Evolutionary conservation across 2,329 filamentous ascomycete genomes (phyloP).

Genomic region (Beauveria varroae): DNA sequence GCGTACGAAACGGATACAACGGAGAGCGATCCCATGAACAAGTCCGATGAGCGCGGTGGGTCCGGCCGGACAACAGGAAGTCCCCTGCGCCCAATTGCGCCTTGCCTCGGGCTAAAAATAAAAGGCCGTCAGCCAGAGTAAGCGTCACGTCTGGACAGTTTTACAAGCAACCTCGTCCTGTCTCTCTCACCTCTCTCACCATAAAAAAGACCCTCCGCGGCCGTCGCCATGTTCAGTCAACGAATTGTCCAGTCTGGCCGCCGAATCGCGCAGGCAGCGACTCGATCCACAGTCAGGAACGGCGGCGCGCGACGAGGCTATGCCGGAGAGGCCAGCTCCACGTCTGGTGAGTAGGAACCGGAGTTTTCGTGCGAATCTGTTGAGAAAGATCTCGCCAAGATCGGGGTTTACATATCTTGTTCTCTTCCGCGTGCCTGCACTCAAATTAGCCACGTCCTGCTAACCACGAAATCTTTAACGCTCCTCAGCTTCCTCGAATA

Average conservation of each 20-base stretch:
- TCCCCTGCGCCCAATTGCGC: not conserved
- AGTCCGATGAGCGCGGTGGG: not conserved
- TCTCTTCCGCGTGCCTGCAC: not conserved
- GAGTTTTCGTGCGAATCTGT: not conserved
- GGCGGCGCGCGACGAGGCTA: conserved; percentile 19
- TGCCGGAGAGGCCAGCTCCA: conserved; percentile 9
- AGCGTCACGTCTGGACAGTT: not conserved
- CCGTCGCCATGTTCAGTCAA: conserved; percentile 16
- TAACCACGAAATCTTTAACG: not conserved
- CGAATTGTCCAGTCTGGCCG: conserved; percentile 19
- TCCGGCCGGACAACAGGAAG: not conserved
- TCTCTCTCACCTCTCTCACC: not conserved
- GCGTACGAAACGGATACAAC: not conserved
- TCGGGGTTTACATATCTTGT: not conserved
- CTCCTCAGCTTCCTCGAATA: not conserved
- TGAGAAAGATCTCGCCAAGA: not conserved
- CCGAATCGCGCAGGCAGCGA: conserved; percentile 17
- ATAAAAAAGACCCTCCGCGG: not conserved
- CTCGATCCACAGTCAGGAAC: conserved; percentile 9
- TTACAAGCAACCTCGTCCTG: not conserved
- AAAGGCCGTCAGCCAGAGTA: not conserved
- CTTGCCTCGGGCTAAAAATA: conserved; percentile 4
- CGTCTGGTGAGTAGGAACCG: conserved; percentile 19
- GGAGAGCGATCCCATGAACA: not conserved
- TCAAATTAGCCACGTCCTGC: not conserved